A percentile compares a stretch with the other conserved stretches of the same genome.
phyloP scores from a whole-genome alignment of 2,329 filamentous ascomycete genomes.

The Hypoxylon sp. region DNA sequence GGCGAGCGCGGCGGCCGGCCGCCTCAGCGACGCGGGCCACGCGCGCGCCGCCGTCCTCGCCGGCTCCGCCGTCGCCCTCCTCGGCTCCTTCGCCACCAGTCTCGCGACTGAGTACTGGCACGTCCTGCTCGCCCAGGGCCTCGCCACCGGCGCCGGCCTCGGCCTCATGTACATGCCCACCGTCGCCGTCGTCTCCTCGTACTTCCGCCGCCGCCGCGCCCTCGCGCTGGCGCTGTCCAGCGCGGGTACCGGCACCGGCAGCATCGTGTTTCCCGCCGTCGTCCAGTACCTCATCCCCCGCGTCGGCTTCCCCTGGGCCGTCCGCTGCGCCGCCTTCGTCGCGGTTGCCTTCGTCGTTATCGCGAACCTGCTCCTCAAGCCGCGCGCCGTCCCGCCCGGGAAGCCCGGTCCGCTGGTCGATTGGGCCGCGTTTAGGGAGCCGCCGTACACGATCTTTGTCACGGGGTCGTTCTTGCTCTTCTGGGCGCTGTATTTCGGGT shows the following conservation, averaged over 20 bases:
- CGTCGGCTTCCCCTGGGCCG: slow-evolving; percentile 71
- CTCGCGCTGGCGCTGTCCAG: slow-evolving; percentile 67
- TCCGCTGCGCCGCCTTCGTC: slow-evolving; percentile 67
- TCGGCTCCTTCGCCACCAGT: slow-evolving; percentile 51
- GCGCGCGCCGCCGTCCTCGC: slow-evolving; percentile 42
- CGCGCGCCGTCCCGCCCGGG: slow-evolving; percentile 54
- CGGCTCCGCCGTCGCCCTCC: slow-evolving; percentile 49
- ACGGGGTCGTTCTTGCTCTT: slow-evolving; percentile 52
- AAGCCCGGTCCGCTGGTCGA: slow-evolving; percentile 59
- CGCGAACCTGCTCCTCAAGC: slow-evolving; percentile 54
- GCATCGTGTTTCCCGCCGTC: slow-evolving; percentile 68
- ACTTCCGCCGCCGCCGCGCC: slow-evolving; percentile 64
- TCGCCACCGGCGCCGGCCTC: slow-evolving; percentile 61
- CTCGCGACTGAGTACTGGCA: slow-evolving; percentile 50
- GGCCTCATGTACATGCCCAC: slow-evolving; percentile 64
- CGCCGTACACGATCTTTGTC: slow-evolving; percentile 53
- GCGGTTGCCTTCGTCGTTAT: slow-evolving; percentile 56
- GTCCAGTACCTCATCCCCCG: slow-evolving; percentile 65
- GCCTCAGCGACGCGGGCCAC: slow-evolving; percentile 46
- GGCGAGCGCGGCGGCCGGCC: slow-evolving; percentile 45
- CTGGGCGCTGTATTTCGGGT: slow-evolving; percentile 62
- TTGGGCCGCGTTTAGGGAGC: slow-evolving; percentile 57
- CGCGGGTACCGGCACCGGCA: slow-evolving; percentile 67
- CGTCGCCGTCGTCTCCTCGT: slow-evolving; percentile 61
- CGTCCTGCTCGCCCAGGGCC: slow-evolving; percentile 55